These are phyloP conservation scores for Zoysia japonica DNA, from an alignment of 176 grass and related monocot species.

Conservation along the genomic window DNA sequence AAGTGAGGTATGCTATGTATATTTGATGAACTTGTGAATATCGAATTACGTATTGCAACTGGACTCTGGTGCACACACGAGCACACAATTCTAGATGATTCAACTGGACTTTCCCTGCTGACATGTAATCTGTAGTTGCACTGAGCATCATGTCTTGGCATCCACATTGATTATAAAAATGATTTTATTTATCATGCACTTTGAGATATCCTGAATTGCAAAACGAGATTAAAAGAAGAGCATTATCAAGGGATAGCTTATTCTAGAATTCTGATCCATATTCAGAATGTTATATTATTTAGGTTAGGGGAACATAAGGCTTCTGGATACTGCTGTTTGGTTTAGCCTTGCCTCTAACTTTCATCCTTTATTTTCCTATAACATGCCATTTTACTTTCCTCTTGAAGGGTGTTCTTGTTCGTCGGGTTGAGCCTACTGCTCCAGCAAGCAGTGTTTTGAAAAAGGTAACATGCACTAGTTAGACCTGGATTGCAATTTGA, in stretches of 20 bases:
- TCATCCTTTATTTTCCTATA: conserved; percentile 25
- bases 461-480: conserved; percentile 56
- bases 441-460: conserved; percentile 67
- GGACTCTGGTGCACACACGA: conserved; percentile 1
- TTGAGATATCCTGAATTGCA: conserved; percentile 6
- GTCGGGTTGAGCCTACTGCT: conserved; percentile 94
- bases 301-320: not conserved
- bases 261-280: conserved; percentile 20
- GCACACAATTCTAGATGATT: conserved; percentile 19
- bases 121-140: not conserved
- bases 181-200: not conserved
- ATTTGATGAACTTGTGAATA: conserved; percentile 31
- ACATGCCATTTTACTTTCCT: conserved; percentile 41
- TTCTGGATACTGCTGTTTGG: conserved; percentile 21
- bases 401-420: conserved; percentile 85
- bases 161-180: conserved; percentile 27
- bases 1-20: conserved; percentile 67
- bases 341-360: conserved; percentile 7
- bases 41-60: not conserved
- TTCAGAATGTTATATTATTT: conserved; percentile 13
- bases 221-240: not conserved
- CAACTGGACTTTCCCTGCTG: not conserved
- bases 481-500: conserved; percentile 24
- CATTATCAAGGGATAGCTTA: not conserved
- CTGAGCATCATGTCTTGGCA: conserved; percentile 4